Percentiles rank a stretch among this genome's conserved stretches.
Evolutionary conservation across 164 flowering plant genomes (phyloP).

Genomic region (Kingdonia uniflora): DNA sequence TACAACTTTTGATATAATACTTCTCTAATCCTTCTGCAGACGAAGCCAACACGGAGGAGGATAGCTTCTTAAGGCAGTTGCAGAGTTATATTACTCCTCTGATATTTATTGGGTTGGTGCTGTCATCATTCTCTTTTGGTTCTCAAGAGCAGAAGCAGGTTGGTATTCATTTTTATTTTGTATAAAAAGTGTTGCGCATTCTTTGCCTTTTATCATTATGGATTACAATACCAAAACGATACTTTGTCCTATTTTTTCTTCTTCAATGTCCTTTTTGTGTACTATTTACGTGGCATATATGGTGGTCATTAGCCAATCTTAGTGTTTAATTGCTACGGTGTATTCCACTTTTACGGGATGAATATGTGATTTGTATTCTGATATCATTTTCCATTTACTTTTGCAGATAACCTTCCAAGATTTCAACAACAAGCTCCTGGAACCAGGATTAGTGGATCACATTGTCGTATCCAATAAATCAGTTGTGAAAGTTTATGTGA

Average conservation of each 20-base stretch:
- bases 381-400: neutral
- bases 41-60: constrained; percentile 45
- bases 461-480: constrained; percentile 78
- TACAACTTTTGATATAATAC: too few relatives aligned
- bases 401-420: constrained; percentile 87
- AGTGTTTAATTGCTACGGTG: too few relatives aligned
- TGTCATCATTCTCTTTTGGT: constrained; percentile 44
- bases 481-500: constrained; percentile 75
- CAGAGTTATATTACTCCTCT: constrained; percentile 43
- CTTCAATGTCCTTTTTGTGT: too few relatives aligned
- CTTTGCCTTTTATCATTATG: too few relatives aligned
- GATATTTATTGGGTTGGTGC: constrained; percentile 38
- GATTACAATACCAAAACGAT: too few relatives aligned
- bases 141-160: constrained; percentile 57
- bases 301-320: too few relatives aligned
- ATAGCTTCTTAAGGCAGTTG: constrained; percentile 36
- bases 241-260: neutral
- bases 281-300: too few relatives aligned
- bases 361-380: neutral
- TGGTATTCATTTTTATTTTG: neutral
- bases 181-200: too few relatives aligned
- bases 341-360: too few relatives aligned
- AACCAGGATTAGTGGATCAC: constrained; percentile 82
- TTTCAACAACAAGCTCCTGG: constrained; percentile 83
- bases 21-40: constrained; percentile 23